A percentile compares a stretch with the other conserved stretches of the same genome.
Conservation (phyloP, 208 protist species). For the Plasmodiophora brassicae region DNA sequence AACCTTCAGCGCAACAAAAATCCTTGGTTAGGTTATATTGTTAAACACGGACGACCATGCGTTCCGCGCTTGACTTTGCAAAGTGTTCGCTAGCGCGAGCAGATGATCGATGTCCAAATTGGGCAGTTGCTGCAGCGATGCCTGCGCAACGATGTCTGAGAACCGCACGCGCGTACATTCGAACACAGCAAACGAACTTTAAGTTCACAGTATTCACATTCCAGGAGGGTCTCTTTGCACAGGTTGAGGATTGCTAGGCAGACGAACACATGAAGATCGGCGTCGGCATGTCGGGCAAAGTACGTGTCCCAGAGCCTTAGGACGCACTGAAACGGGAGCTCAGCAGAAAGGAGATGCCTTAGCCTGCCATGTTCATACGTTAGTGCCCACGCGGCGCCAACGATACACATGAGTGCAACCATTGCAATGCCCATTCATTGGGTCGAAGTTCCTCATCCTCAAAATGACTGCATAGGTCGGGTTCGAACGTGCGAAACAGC, state of each 20-base stretch:
- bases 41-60: slow-evolving; percentile 6
- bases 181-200: neutral
- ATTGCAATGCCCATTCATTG: slow-evolving; percentile 9
- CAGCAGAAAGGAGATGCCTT: neutral
- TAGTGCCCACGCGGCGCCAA: neutral
- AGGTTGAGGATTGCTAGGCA: slow-evolving; percentile 20
- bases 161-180: neutral
- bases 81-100: slow-evolving; percentile 9
- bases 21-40: neutral
- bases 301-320: slow-evolving; percentile 17
- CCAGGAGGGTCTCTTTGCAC: slow-evolving; percentile 9
- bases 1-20: no score
- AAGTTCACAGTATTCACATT: slow-evolving; percentile 12
- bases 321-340: slow-evolving; percentile 6
- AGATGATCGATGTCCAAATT: slow-evolving; percentile 14
- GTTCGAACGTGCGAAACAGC: slow-evolving; percentile 32
- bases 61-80: neutral
- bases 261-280: neutral
- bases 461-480: slow-evolving; percentile 25
- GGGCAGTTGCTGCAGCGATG: neutral
- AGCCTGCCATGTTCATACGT: neutral
- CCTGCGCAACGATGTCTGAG: neutral
- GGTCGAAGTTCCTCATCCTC: neutral
- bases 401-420: neutral
- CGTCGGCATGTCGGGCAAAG: neutral